phyloP scores from a whole-genome alignment of 768 basidiomycete genomes.

The Melanogaster broomeanus region DNA sequence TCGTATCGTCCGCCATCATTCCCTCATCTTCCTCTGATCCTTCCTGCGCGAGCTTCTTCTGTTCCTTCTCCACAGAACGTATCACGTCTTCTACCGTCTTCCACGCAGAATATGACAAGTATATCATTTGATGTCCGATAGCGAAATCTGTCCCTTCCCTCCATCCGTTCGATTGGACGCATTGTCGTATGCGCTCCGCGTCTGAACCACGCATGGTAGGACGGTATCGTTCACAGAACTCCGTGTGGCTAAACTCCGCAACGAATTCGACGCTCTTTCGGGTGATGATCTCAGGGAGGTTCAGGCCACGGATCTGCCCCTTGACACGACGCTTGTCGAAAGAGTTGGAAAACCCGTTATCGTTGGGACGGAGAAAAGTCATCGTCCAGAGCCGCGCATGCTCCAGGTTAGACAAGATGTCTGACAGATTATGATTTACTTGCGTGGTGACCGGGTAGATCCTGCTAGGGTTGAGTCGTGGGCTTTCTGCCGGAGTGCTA shows the following conservation, averaged over 20 bases:
- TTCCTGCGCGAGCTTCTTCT: conserved; percentile 40
- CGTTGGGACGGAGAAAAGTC: conserved; percentile 64
- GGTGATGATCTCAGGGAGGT: conserved; percentile 54
- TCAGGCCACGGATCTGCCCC: conserved; percentile 52
- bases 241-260: conserved; percentile 47
- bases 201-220: conserved; percentile 50
- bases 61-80: conserved; percentile 51
- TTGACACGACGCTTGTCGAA: conserved; percentile 66
- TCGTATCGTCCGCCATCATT: conserved; percentile 38
- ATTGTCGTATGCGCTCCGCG: conserved; percentile 50
- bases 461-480: conserved; percentile 49
- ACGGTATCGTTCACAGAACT: conserved; percentile 56
- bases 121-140: conserved; percentile 53
- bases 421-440: conserved; percentile 53
- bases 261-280: conserved; percentile 51
- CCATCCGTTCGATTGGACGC: conserved; percentile 53
- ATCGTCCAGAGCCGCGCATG: conserved; percentile 54
- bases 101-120: conserved; percentile 59
- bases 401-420: conserved; percentile 48
- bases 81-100: conserved; percentile 60
- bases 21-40: conserved; percentile 50
- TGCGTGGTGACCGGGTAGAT: conserved; percentile 63
- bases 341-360: conserved; percentile 61
- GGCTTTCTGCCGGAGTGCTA: conserved; percentile 31
- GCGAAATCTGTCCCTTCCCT: conserved; percentile 54